Percentiles rank a stretch among this genome's conserved stretches.
Evolutionary conservation across 2,329 filamentous ascomycete genomes (phyloP).

Genomic region (Mycosphaerelloides madeirae): DNA sequence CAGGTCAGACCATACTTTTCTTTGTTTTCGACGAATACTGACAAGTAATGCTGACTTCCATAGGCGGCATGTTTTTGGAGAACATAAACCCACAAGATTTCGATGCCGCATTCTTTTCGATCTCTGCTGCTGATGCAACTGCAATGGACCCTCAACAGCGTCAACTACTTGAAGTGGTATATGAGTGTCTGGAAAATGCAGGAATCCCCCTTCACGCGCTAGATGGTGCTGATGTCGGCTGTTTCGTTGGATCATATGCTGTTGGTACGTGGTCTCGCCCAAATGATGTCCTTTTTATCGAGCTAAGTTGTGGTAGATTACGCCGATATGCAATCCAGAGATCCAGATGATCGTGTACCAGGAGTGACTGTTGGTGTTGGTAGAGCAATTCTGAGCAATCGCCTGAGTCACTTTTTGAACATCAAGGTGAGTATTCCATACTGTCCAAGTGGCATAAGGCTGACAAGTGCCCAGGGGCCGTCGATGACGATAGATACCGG

Average conservation of each 20-base stretch:
- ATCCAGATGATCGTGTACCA: too few relatives aligned
- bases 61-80: slow-evolving; percentile 11
- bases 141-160: slow-evolving; percentile 44
- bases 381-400: slow-evolving; percentile 10
- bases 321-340: too few relatives aligned
- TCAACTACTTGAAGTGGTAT: slow-evolving; percentile 38
- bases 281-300: too few relatives aligned
- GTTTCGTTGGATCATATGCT: slow-evolving; percentile 10
- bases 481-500: slow-evolving; percentile 2
- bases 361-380: slow-evolving; percentile 5
- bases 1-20: too few relatives aligned
- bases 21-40: too few relatives aligned
- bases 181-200: slow-evolving; percentile 33
- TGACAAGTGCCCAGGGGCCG: too few relatives aligned
- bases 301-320: too few relatives aligned
- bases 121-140: slow-evolving; percentile 34
- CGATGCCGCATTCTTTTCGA: slow-evolving; percentile 42
- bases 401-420: slow-evolving; percentile 18
- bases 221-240: slow-evolving; percentile 6
- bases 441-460: too few relatives aligned
- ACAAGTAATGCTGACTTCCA: too few relatives aligned
- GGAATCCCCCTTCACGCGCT: slow-evolving; percentile 2
- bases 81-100: slow-evolving; percentile 25
- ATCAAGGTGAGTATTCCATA: too few relatives aligned
- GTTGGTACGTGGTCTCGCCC: too few relatives aligned